phyloP scores from a whole-genome alignment of 1,284 basidiomycete species.

The Meira nashicola region DNA sequence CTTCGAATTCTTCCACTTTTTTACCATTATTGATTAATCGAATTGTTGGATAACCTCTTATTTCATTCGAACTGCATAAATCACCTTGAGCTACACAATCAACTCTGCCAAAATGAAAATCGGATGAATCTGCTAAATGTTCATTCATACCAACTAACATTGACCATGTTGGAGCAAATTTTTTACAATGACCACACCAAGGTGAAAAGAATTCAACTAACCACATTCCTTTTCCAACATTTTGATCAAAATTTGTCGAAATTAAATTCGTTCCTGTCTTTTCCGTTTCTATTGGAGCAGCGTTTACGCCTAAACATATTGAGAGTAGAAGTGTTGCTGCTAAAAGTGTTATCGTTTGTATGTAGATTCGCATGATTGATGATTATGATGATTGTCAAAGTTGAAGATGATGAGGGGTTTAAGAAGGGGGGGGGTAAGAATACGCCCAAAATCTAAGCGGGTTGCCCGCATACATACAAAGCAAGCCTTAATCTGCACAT shows the following conservation, averaged over 20 bases:
- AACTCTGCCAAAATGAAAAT: conserved; percentile 45
- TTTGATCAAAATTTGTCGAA: neutral
- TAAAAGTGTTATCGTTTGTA: too few species aligned
- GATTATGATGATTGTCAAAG: too few species aligned
- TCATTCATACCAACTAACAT: conserved; percentile 63
- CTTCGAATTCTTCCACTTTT: conserved; percentile 8
- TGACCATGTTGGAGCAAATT: conserved; percentile 78
- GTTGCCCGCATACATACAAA: too few species aligned
- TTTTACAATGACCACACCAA: conserved; percentile 71
- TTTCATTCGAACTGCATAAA: conserved; percentile 8
- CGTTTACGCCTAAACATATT: too few species aligned
- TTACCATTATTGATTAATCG: conserved; percentile 6
- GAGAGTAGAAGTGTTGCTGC: too few species aligned
- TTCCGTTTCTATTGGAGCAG: neutral
- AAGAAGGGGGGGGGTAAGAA: too few species aligned
- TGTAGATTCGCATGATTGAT: too few species aligned
- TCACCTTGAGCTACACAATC: conserved; percentile 35
- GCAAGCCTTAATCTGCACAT: too few species aligned
- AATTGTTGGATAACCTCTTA: conserved; percentile 11
- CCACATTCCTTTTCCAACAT: neutral
- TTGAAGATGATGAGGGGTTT: too few species aligned
- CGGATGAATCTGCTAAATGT: conserved; percentile 56
- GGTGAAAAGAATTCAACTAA: conserved; percentile 58
- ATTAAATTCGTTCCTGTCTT: conserved; percentile 1
- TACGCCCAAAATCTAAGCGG: too few species aligned